Conservation (phyloP, 2,329 filamentous ascomycete species). For the Diaporthe nobilis region DNA sequence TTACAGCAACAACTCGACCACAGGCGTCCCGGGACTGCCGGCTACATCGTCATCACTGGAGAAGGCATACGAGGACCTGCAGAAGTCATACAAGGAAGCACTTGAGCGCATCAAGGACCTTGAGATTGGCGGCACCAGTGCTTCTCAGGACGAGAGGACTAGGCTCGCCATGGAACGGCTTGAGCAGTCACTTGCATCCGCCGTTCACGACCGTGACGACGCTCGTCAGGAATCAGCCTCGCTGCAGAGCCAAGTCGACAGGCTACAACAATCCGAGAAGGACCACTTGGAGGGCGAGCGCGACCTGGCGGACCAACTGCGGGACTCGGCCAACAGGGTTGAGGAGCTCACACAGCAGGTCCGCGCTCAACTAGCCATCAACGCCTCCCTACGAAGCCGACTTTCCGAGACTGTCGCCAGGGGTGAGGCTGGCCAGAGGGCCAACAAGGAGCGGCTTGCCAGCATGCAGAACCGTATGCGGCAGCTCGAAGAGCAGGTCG, state of each 20-base stretch:
- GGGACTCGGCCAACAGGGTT: constrained; percentile 80
- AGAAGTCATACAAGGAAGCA: constrained; percentile 77
- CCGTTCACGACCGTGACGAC: constrained; percentile 80
- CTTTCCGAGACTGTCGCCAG: constrained; percentile 84
- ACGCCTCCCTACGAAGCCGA: constrained; percentile 80
- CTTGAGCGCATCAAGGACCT: constrained; percentile 76
- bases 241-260: constrained; percentile 73
- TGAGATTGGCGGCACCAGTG: constrained; percentile 60
- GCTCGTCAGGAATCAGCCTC: constrained; percentile 75
- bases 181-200: constrained; percentile 77
- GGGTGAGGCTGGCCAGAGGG: constrained; percentile 86
- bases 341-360: constrained; percentile 86
- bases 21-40: constrained; percentile 59
- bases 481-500: constrained; percentile 85
- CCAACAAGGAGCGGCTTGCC: constrained; percentile 86
- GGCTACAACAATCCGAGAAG: constrained; percentile 69
- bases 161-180: constrained; percentile 74
- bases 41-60: constrained; percentile 81
- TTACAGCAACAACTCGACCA: constrained; percentile 50
- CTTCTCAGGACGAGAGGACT: constrained; percentile 69
- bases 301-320: constrained; percentile 77
- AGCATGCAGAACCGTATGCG: constrained; percentile 86
- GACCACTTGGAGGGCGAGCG: constrained; percentile 71
- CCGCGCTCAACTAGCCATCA: constrained; percentile 83
- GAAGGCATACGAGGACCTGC: constrained; percentile 81